phyloP scores from a whole-genome alignment of 2,329 filamentous ascomycete species.

The Penicillium olsonii region DNA sequence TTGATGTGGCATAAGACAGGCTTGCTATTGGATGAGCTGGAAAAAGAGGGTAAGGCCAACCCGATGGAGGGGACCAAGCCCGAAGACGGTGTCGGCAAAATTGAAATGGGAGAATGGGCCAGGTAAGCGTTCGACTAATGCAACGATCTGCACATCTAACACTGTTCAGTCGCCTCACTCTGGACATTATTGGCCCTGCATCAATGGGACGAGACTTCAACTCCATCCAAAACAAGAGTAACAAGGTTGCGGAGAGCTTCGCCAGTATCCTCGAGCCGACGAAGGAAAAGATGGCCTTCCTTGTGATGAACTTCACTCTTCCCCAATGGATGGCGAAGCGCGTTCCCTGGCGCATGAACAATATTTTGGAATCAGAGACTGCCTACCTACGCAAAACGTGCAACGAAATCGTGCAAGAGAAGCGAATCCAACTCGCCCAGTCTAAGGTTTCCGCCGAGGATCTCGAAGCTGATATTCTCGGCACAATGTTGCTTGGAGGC shows the following conservation, averaged over 20 bases:
- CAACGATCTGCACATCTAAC: neutral
- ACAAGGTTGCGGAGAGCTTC: slow-evolving; percentile 56
- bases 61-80: slow-evolving; percentile 30
- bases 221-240: slow-evolving; percentile 52
- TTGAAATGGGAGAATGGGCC: slow-evolving; percentile 39
- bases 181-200: slow-evolving; percentile 61
- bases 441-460: slow-evolving; percentile 41
- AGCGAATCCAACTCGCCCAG: slow-evolving; percentile 26
- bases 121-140: slow-evolving; percentile 21
- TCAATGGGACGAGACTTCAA: slow-evolving; percentile 61
- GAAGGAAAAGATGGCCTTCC: slow-evolving; percentile 45
- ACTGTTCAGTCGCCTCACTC: slow-evolving; percentile 49
- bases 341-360: slow-evolving; percentile 45
- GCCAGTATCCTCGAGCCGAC: slow-evolving; percentile 52
- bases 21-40: slow-evolving; percentile 36
- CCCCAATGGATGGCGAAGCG: slow-evolving; percentile 53
- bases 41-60: slow-evolving; percentile 29
- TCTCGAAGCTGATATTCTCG: slow-evolving; percentile 41
- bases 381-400: slow-evolving; percentile 35
- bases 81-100: slow-evolving; percentile 26
- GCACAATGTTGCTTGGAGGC: slow-evolving; percentile 40
- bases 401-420: slow-evolving; percentile 38
- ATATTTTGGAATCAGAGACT: slow-evolving; percentile 32
- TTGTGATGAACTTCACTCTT: slow-evolving; percentile 49
- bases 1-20: slow-evolving; percentile 42